phyloP scores from a whole-genome alignment of 2,329 filamentous ascomycete genomes.

The Colletotrichum sansevieriae region DNA sequence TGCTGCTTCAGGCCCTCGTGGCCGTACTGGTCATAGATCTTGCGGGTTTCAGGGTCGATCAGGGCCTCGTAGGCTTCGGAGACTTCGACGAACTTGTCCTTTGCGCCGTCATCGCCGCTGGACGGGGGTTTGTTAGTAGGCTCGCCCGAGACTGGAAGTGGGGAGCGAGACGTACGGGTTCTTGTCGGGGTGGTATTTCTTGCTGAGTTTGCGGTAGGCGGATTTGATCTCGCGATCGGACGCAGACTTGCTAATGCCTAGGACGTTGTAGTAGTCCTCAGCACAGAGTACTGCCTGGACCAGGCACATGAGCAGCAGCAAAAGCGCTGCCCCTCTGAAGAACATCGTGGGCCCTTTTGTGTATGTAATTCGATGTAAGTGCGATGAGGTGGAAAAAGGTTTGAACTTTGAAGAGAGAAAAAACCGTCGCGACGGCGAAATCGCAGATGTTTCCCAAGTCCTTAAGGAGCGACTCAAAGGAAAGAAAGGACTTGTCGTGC shows the following conservation, averaged over 20 bases:
- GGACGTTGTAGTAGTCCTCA: slow-evolving; percentile 86
- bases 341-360: slow-evolving; percentile 60
- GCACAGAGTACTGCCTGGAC: slow-evolving; percentile 68
- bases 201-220: slow-evolving; percentile 91
- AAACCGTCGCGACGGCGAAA: background rate
- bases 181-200: slow-evolving; percentile 98
- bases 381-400: background rate
- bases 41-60: slow-evolving; percentile 81
- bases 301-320: slow-evolving; percentile 64
- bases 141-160: background rate
- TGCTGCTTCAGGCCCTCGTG: slow-evolving; percentile 91
- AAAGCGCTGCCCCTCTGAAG: slow-evolving; percentile 60
- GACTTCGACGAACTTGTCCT: slow-evolving; percentile 93
- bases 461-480: slow-evolving; percentile 31
- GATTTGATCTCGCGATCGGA: slow-evolving; percentile 92
- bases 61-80: slow-evolving; percentile 96
- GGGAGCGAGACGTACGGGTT: slow-evolving; percentile 77
- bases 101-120: slow-evolving; percentile 82
- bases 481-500: slow-evolving; percentile 12
- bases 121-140: background rate
- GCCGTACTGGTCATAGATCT: slow-evolving; percentile 94
- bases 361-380: slow-evolving; percentile 22
- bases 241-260: slow-evolving; percentile 84
- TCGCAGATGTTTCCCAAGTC: background rate
- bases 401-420: background rate